Base-by-base conservation (phyloP, 345 rosid genomes). In the Alliaria petiolata region DNA sequence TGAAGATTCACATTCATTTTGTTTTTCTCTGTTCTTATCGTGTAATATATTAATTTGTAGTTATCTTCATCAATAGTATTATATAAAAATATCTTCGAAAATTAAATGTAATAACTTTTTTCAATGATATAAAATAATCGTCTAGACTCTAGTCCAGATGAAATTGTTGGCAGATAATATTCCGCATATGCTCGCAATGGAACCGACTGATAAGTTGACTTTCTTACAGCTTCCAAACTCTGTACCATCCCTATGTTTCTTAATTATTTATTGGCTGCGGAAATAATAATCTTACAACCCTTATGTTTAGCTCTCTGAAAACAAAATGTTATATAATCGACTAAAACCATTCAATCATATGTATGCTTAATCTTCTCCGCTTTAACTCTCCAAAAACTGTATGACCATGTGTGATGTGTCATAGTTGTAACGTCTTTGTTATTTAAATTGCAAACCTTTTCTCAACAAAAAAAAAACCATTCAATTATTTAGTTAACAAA, bases 121-220 rank as follows among this genome's bases (percentile, higher is more conserved):
- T 13, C 22, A 64, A 20, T n/a, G 8, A 26, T 52, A 51, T 26
- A 53, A 22, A 65, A n/a, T n/a, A n/a, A n/a, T n/a, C n/a, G n/a
- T n/a, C n/a, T 36, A 4, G 40, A n/a, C n/a, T 17, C 12, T 43
- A 55, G 52, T 56, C 42, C 52, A 45, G 22, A 45, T n/a, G 34
- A 55, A 56, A 43, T 35, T 42, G 22, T 31, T 43, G 54, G 54
- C 26, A 44, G 25, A 11, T 30, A 19, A 44, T 68, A 68, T 5
- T 8, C 16, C 43, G 55, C 72, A 45, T 33, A 56, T 69, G 43
- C 71, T 67, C 62, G 22, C 62, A 30, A 20, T 19, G 39, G 25
- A 13, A 59, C 65, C 26, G 36, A 50, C 11, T 38, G 76, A 72
- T 72, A 72, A 63, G 64, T 72, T 72, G 69, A 62, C 64, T 71